Evolutionary conservation across 2,329 filamentous ascomycete species (phyloP).

Genomic region (Aspergillus hiratsukae): DNA sequence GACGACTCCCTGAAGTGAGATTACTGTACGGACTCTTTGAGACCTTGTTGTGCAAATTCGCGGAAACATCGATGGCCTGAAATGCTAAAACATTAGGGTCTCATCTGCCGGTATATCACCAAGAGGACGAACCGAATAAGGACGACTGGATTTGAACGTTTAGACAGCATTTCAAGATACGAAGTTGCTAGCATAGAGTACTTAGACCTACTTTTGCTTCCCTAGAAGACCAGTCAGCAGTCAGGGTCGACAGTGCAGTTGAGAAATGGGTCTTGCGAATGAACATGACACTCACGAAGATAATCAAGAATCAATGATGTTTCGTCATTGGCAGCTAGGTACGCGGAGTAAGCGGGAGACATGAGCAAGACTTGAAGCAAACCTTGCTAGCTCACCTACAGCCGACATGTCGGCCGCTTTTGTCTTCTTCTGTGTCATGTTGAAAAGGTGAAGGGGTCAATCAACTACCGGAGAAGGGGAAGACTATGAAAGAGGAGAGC

Average conservation of each 20-base stretch:
- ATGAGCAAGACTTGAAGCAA: neutral
- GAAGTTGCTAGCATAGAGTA: neutral
- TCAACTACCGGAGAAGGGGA: neutral
- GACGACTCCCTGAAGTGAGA: constrained; percentile 6
- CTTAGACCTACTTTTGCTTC: constrained; percentile 43
- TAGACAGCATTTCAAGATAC: constrained; percentile 6
- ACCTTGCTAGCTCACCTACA: constrained; percentile 24
- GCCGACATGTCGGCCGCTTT: constrained; percentile 29
- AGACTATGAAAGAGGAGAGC: neutral
- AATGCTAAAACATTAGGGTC: neutral
- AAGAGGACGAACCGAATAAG: constrained; percentile 46
- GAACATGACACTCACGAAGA: constrained; percentile 39
- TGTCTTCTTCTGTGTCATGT: constrained; percentile 39
- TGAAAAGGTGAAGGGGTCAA: constrained; percentile 7
- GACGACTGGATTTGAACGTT: constrained; percentile 38
- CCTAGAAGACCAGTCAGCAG: constrained; percentile 26
- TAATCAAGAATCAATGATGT: constrained; percentile 47
- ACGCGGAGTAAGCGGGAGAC: neutral
- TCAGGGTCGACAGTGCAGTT: neutral
- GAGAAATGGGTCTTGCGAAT: neutral
- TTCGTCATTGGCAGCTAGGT: constrained; percentile 22
- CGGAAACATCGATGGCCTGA: constrained; percentile 54
- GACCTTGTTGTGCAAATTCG: constrained; percentile 58
- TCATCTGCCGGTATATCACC: neutral
- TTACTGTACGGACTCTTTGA: constrained; percentile 45